A percentile compares a stretch with the other conserved stretches of the same genome.
These are phyloP conservation scores for Tolypocladium album DNA, from an alignment of 2,329 filamentous ascomycete species.

Conservation along the genomic window DNA sequence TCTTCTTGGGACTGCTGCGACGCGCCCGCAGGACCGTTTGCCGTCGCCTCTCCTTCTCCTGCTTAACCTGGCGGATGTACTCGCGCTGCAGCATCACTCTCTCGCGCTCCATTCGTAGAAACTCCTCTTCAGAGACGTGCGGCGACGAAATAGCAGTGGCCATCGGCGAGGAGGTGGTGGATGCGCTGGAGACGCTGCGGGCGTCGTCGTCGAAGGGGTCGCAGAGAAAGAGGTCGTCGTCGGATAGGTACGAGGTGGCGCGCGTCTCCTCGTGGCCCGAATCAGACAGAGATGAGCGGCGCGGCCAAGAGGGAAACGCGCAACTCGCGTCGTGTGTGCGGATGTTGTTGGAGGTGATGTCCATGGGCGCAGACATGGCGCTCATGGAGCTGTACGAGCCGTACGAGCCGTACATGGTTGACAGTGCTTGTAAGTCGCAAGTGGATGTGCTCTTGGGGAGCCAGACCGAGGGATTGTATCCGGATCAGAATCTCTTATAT, in stretches of 20 bases:
- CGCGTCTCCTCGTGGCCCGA: constrained; percentile 29
- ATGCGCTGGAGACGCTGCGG: constrained; percentile 35
- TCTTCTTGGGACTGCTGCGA: constrained; percentile 37
- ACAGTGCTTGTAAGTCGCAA: constrained; percentile 1
- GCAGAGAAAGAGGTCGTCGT: constrained; percentile 50
- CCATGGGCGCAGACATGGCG: constrained; percentile 31
- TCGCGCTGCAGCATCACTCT: constrained; percentile 40
- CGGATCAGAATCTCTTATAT: not conserved
- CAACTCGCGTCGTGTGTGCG: constrained; percentile 32
- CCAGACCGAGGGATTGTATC: not conserved
- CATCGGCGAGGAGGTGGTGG: constrained; percentile 24
- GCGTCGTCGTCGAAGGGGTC: constrained; percentile 39
- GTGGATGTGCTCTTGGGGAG: constrained; percentile 5
- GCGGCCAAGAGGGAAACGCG: constrained; percentile 50
- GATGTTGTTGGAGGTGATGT: constrained; percentile 31
- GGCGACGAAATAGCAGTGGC: constrained; percentile 19
- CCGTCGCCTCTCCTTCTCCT: constrained; percentile 44
- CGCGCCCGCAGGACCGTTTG: constrained; percentile 19
- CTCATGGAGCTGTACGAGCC: constrained; percentile 40
- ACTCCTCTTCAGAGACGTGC: constrained; percentile 33
- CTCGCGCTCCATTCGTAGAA: constrained; percentile 39
- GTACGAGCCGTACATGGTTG: constrained; percentile 38
- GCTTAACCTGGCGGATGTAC: constrained; percentile 36
- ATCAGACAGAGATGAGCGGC: constrained; percentile 39
- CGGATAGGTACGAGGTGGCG: constrained; percentile 47